Conservation (phyloP, 371 early-diverging fungal genomes). For the Mortierella sp. region DNA sequence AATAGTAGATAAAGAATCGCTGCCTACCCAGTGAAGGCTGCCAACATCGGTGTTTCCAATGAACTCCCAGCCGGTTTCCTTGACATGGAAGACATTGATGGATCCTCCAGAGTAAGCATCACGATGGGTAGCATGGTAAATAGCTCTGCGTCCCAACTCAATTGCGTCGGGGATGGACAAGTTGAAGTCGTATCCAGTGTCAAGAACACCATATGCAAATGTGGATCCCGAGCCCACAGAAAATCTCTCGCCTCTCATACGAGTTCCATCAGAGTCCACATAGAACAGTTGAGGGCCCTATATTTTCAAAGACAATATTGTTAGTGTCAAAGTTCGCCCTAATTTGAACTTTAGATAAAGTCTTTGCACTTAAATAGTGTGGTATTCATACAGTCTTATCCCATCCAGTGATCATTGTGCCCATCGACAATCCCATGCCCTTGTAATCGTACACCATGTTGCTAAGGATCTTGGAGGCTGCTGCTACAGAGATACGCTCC, state of each 20-base stretch:
- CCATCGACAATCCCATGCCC: constrained; percentile 99
- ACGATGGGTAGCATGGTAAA: constrained; percentile 99
- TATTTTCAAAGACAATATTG: neutral
- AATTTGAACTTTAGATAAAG: neutral
- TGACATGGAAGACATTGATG: constrained; percentile 96
- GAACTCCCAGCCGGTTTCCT: constrained; percentile 92
- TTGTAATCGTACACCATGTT: constrained; percentile 98
- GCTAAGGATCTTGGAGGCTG: constrained; percentile 97
- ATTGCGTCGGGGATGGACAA: constrained; percentile 94
- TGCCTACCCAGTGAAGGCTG: constrained; percentile 85
- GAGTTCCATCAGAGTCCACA: constrained; percentile 98
- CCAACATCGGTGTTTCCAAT: constrained; percentile 90
- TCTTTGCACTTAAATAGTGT: constrained; percentile 3
- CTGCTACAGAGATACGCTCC: constrained; percentile 98
- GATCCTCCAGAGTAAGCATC: constrained; percentile 99
- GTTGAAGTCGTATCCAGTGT: constrained; percentile 92
- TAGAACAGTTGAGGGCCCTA: constrained; percentile 98
- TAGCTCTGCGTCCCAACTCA: constrained; percentile 96
- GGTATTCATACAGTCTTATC: constrained; percentile 83
- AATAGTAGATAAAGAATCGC: neutral
- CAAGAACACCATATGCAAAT: constrained; percentile 98
- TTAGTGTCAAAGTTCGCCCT: neutral
- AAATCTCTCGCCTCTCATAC: constrained; percentile 94
- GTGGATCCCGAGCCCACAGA: constrained; percentile 99
- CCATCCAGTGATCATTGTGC: constrained; percentile 99